Evolutionary conservation across 768 basidiomycete species (phyloP).

Genomic region (Lanmaoa rubissima): DNA sequence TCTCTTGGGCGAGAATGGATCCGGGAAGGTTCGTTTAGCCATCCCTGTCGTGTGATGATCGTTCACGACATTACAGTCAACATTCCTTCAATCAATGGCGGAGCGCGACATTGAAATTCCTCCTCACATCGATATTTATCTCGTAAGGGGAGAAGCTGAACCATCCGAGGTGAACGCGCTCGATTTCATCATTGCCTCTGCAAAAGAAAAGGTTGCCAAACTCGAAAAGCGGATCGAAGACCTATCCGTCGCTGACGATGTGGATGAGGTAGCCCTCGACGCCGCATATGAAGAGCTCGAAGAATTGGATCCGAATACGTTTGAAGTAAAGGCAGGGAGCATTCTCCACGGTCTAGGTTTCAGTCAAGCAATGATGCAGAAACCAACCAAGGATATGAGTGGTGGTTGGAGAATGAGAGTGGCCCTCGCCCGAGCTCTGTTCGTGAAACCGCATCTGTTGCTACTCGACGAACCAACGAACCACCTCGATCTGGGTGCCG

Average conservation of each 20-base stretch:
- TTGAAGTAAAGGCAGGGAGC: conserved; percentile 92
- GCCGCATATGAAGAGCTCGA: conserved; percentile 93
- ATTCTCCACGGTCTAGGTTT: conserved; percentile 99
- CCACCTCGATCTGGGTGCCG: conserved; percentile 94
- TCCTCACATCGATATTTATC: conserved; percentile 94
- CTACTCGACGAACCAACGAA: conserved; percentile 92
- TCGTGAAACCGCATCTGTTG: conserved; percentile 94
- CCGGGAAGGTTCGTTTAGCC: conserved; percentile 78
- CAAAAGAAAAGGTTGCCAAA: conserved; percentile 87
- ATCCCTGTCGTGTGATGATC: conserved; percentile 1
- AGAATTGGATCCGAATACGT: conserved; percentile 93
- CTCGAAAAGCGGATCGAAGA: conserved; percentile 95
- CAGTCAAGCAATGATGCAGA: conserved; percentile 86
- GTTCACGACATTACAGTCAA: conserved; percentile 57
- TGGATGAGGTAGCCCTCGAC: conserved; percentile 88
- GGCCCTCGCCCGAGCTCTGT: conserved; percentile 91
- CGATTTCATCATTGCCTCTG: conserved; percentile 93
- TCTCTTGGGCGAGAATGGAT: conserved; percentile 94
- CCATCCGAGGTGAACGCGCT: conserved; percentile 95
- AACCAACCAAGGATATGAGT: conserved; percentile 97
- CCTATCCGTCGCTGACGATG: conserved; percentile 81
- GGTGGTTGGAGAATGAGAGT: conserved; percentile 99
- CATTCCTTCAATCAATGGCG: conserved; percentile 92
- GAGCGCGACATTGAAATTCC: conserved; percentile 96
- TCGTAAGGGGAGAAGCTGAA: conserved; percentile 94